Percentiles rank a stretch among this genome's conserved stretches.
These are phyloP conservation scores for Scleroderma bovista DNA, from an alignment of 768 basidiomycete species.

Conservation along the genomic window DNA sequence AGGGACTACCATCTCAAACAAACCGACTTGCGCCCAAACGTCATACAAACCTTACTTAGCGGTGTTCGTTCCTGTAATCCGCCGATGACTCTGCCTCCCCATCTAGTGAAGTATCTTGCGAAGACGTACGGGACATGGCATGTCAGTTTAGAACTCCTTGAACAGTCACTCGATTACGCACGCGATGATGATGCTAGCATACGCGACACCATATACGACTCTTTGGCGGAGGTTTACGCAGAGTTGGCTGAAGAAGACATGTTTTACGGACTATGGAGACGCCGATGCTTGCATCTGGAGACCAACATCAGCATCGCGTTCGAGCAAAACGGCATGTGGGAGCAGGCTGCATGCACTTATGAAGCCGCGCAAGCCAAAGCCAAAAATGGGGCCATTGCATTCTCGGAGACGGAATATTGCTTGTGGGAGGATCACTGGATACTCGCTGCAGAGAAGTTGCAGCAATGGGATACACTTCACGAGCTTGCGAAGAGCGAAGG, in stretches of 20 bases:
- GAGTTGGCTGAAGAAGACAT: slow-evolving; percentile 95
- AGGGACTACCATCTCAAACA: slow-evolving; percentile 93
- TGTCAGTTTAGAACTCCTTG: slow-evolving; percentile 79
- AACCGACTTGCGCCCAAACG: slow-evolving; percentile 83
- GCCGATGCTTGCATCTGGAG: slow-evolving; percentile 81
- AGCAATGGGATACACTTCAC: slow-evolving; percentile 94
- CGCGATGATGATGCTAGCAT: slow-evolving; percentile 77
- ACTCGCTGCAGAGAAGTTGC: slow-evolving; percentile 88
- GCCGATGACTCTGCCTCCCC: slow-evolving; percentile 85
- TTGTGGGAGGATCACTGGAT: slow-evolving; percentile 99
- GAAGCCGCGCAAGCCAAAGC: slow-evolving; percentile 87
- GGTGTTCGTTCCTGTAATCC: slow-evolving; percentile 84
- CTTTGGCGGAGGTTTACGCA: slow-evolving; percentile 91
- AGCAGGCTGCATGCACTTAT: slow-evolving; percentile 81
- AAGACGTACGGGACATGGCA: slow-evolving; percentile 98
- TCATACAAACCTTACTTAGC: slow-evolving; percentile 84
- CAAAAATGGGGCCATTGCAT: slow-evolving; percentile 74
- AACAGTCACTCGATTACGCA: slow-evolving; percentile 68
- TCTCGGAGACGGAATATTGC: slow-evolving; percentile 92
- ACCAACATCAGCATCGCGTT: slow-evolving; percentile 85
- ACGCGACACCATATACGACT: slow-evolving; percentile 82
- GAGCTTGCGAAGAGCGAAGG: slow-evolving; percentile 86
- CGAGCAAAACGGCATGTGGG: slow-evolving; percentile 98
- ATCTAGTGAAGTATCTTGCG: slow-evolving; percentile 92
- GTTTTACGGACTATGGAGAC: slow-evolving; percentile 94